Evolutionary conservation across 2,329 filamentous ascomycete species (phyloP).

Genomic region (Phaeosphaeria sp.): DNA sequence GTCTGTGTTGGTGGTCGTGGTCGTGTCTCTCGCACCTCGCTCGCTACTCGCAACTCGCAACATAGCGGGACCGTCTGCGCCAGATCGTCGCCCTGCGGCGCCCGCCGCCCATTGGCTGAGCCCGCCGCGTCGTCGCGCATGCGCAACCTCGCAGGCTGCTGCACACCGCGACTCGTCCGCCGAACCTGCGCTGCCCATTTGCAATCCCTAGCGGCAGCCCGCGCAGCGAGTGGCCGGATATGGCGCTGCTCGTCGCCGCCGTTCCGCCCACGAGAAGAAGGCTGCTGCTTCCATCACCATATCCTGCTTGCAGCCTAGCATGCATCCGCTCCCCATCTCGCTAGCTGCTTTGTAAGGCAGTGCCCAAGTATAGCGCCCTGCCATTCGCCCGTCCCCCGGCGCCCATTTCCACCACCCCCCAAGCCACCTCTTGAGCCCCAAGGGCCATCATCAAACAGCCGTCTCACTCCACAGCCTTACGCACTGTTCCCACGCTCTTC

Average conservation of each 20-base stretch:
- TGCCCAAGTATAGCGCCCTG: conserved; percentile 13
- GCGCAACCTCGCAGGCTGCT: conserved; percentile 27
- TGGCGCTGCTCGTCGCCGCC: background rate
- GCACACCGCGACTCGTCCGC: conserved; percentile 31
- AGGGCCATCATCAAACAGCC: conserved; percentile 11
- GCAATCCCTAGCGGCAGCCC: conserved; percentile 24
- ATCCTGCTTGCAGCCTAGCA: conserved; percentile 30
- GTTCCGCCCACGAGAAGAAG: conserved; percentile 11
- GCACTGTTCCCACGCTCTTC: conserved; percentile 33
- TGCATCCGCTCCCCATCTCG: conserved; percentile 9
- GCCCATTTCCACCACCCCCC: conserved; percentile 8
- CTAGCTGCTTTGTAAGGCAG: conserved; percentile 30
- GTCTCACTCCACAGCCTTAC: conserved; percentile 32
- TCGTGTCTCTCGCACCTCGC: background rate
- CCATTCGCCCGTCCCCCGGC: background rate
- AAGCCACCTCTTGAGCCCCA: conserved; percentile 27
- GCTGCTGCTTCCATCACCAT: conserved; percentile 29
- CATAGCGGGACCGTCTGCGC: conserved; percentile 1
- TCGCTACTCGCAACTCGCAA: conserved; percentile 5
- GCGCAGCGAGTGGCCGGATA: too few species aligned
- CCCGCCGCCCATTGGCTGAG: conserved; percentile 17
- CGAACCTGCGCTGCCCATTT: conserved; percentile 12
- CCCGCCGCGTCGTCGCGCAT: conserved; percentile 28
- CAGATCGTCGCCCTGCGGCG: conserved; percentile 10
- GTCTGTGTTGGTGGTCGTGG: conserved; percentile 11